Conservation (phyloP, 805 yeast genomes). For the Wickerhamia fluorescens region DNA sequence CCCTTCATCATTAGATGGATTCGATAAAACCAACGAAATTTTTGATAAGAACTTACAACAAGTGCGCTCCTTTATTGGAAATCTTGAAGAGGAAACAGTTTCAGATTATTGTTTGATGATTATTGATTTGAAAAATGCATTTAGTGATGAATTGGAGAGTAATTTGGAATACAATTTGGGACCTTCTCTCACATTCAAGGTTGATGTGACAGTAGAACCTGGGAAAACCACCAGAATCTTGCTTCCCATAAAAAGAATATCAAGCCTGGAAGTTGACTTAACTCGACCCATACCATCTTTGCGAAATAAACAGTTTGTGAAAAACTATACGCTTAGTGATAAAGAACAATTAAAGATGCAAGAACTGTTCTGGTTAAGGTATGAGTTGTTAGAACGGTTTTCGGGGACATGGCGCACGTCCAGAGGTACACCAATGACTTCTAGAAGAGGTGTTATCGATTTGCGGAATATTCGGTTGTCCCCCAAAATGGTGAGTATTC, state of each 20-base stretch:
- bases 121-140: constrained; percentile 74
- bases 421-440: constrained; percentile 8
- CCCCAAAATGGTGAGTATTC: constrained; percentile 48
- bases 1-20: constrained; percentile 17
- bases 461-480: constrained; percentile 60
- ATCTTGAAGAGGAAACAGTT: constrained; percentile 18
- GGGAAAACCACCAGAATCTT: constrained; percentile 45
- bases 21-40: constrained; percentile 4
- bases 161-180: constrained; percentile 26
- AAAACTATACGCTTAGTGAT: constrained; percentile 45
- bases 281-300: constrained; percentile 60
- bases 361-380: constrained; percentile 77
- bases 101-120: constrained; percentile 57
- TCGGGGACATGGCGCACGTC: constrained; percentile 58
- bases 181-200: constrained; percentile 14
- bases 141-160: constrained; percentile 48
- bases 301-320: constrained; percentile 61
- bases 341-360: constrained; percentile 52
- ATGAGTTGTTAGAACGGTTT: constrained; percentile 50
- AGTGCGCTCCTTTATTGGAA: constrained; percentile 21
- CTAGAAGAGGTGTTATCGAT: constrained; percentile 53
- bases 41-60: constrained; percentile 14
- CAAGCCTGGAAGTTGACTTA: constrained; percentile 35
- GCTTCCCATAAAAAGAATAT: constrained; percentile 60
- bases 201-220: constrained; percentile 23